Evolutionary conservation across 2,329 filamentous ascomycete species (phyloP), one percentile per base, ranked within the genome.

Genomic region (Fusarium tanahbumbuense): DNA sequence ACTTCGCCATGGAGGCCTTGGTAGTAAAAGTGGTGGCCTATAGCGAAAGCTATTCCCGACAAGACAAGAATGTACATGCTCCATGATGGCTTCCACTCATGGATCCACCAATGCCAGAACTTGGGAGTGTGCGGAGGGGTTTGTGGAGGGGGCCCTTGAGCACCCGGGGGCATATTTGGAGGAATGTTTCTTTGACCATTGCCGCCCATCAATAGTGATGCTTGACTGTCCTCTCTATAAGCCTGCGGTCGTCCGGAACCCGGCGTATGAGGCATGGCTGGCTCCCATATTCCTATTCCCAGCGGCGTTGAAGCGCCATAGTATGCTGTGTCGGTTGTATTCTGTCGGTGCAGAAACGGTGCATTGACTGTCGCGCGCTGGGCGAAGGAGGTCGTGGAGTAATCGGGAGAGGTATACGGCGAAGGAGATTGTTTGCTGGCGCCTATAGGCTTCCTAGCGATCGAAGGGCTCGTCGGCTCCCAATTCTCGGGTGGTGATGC

Each of bases 21-120:
- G 25, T 75, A 75, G n/a, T 72, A 74, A 20, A 73, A 60, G 47
- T 75, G 73, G 22, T 75, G 73, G 11, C 73, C 73, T 16, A 72
- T 42, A 9, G 73, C 73, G 16, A 75, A 75, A 48, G 71, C 59
- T 32, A 75, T 64, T 13, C 73, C 73, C 7, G 49, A 62, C 6
- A 68, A 40, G 52, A 75, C 59, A 13, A 75, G 72, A 16, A 55
- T 34, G 42, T 73, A 74, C 73, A 75, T 75, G 37, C 69, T 75
- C 73, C 73, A 75, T 15, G 64, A 62, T 22, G 71, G 70, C 47
- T 56, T 73, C 73, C 73, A 75, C 52, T 60, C 60, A 5, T 48
- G 58, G 22, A 60, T 27, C 69, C 69, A 71, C 69, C 68, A 71
- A 18, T 69, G 52, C 37, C 56, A 37, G 5, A 65, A 25, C 10